These are phyloP conservation scores for Urochloa ruziziensis DNA, from an alignment of 176 grass and related monocot genomes.

Conservation along the genomic window DNA sequence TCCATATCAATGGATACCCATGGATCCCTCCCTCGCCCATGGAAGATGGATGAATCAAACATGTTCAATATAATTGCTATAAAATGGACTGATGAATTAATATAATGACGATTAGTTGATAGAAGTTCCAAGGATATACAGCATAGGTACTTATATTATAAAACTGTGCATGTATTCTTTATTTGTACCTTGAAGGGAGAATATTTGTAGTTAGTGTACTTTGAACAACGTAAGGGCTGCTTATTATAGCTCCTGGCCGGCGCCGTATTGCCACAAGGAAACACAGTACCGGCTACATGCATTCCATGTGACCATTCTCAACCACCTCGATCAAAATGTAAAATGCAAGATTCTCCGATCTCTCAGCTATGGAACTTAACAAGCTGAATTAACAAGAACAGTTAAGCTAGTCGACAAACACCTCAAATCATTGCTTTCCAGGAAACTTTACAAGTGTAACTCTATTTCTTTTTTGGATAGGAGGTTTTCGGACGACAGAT, in stretches of 20 bases:
- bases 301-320: conserved; percentile 21
- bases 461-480: too few relatives aligned
- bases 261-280: conserved; percentile 19
- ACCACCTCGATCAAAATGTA: conserved; percentile 17
- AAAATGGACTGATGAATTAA: too few relatives aligned
- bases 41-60: background rate
- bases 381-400: background rate
- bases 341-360: conserved; percentile 23
- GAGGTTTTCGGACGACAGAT: too few relatives aligned
- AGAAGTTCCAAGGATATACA: background rate
- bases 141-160: background rate
- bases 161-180: background rate
- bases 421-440: background rate
- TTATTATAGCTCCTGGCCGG: background rate
- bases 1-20: too few relatives aligned
- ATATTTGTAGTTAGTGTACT: background rate
- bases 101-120: background rate
- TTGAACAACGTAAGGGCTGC: background rate
- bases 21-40: too few relatives aligned
- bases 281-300: background rate
- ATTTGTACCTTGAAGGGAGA: background rate
- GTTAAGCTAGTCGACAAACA: background rate
- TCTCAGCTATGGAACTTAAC: background rate
- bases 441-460: too few relatives aligned
- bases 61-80: too few relatives aligned